Evolutionary conservation across 257 asterid species (phyloP).

Genomic region (Fraxinus quadrangulata): DNA sequence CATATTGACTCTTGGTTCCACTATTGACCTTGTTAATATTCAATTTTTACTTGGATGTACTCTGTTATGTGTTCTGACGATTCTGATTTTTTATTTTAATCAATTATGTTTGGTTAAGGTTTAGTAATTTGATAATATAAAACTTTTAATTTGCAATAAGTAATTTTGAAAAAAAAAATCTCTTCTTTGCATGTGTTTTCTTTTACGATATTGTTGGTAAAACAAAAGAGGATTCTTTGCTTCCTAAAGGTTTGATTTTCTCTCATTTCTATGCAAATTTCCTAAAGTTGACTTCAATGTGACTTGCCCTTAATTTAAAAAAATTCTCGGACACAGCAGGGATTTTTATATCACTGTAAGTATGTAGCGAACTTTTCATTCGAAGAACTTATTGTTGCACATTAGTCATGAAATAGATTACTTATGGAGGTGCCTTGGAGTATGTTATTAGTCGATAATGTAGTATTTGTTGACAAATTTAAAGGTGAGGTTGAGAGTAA

Average conservation of each 20-base stretch:
- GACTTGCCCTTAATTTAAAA: neutral
- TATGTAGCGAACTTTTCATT: neutral
- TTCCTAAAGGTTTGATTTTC: conserved; percentile 69
- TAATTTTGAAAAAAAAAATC: too few relatives aligned
- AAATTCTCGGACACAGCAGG: neutral
- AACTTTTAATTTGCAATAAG: too few relatives aligned
- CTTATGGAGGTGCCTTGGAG: neutral
- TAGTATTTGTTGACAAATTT: neutral
- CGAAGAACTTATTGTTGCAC: neutral
- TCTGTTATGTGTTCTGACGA: too few relatives aligned
- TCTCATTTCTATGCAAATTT: neutral
- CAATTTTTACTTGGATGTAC: too few relatives aligned
- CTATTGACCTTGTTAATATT: too few relatives aligned
- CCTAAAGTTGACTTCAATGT: neutral
- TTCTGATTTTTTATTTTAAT: too few relatives aligned
- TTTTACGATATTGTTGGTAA: conserved; percentile 69
- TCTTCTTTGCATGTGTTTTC: too few relatives aligned
- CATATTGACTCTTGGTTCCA: too few relatives aligned
- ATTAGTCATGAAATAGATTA: neutral
- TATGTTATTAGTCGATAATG: neutral
- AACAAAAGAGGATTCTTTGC: conserved; percentile 92
- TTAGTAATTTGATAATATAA: too few relatives aligned
- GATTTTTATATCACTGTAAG: neutral
- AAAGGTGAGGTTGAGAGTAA: too few relatives aligned
- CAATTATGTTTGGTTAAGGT: too few relatives aligned